Conservation (phyloP, 139 green algal species). For the Asterochloris sp. region DNA sequence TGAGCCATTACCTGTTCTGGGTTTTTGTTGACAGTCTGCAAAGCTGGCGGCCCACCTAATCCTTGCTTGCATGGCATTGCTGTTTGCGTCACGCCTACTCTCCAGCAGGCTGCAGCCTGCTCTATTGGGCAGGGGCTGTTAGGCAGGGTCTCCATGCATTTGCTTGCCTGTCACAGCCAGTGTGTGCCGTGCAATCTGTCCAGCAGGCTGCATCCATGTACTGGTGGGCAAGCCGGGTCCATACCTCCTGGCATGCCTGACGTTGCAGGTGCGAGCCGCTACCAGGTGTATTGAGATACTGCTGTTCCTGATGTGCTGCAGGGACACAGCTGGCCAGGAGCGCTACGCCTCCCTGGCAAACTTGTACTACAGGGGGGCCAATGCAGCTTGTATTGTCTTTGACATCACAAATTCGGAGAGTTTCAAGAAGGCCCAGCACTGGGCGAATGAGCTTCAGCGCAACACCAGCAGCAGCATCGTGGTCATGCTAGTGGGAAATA, state of each 20-base stretch:
- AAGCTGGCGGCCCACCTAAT: too few species aligned
- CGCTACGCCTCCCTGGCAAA: constrained; percentile 48
- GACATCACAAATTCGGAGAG: constrained; percentile 53
- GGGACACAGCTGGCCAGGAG: constrained; percentile 64
- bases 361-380: constrained; percentile 61
- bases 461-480: constrained; percentile 48
- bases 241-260: too few species aligned
- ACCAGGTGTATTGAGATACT: too few species aligned
- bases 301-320: constrained; percentile 3
- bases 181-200: background rate
- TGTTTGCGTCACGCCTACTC: background rate
- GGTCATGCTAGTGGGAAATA: constrained; percentile 83
- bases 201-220: background rate
- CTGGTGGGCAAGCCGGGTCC: too few species aligned
- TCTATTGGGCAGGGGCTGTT: background rate
- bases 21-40: too few species aligned
- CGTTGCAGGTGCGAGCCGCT: too few species aligned
- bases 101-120: too few species aligned
- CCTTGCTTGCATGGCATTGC: background rate
- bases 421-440: constrained; percentile 59
- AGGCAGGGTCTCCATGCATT: background rate
- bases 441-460: constrained; percentile 58
- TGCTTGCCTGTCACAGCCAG: background rate
- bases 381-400: constrained; percentile 52
- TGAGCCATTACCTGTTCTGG: background rate